Conservation (phyloP, 768 basidiomycete genomes). For the Boletus edulis region DNA sequence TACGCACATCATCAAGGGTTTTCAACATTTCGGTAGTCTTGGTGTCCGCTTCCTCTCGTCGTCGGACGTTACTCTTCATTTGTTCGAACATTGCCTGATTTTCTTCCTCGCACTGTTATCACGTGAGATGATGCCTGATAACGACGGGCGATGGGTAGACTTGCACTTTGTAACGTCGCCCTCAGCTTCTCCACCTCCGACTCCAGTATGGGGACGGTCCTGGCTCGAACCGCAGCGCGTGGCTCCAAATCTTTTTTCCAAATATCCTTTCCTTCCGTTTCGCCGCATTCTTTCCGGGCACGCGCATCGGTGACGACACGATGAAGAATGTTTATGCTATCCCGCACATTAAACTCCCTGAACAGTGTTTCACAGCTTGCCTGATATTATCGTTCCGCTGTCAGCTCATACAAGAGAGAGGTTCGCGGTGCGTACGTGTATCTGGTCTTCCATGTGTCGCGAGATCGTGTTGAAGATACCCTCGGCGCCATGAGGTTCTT, state of each 20-base stretch:
- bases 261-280: slow-evolving; percentile 45
- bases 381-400: slow-evolving; percentile 33
- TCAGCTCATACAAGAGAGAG: background rate
- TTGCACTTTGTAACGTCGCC: slow-evolving; percentile 37
- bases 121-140: background rate
- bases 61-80: slow-evolving; percentile 47
- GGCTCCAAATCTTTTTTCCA: slow-evolving; percentile 70
- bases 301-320: slow-evolving; percentile 66
- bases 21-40: slow-evolving; percentile 48
- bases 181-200: slow-evolving; percentile 39
- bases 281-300: slow-evolving; percentile 46
- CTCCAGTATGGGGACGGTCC: slow-evolving; percentile 58
- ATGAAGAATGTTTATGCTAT: slow-evolving; percentile 70
- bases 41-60: slow-evolving; percentile 45
- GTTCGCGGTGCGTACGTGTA: slow-evolving; percentile 29
- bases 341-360: slow-evolving; percentile 61
- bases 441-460: slow-evolving; percentile 67
- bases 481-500: slow-evolving; percentile 59
- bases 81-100: slow-evolving; percentile 48
- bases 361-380: slow-evolving; percentile 69
- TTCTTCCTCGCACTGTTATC: slow-evolving; percentile 53
- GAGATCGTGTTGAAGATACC: slow-evolving; percentile 66
- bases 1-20: slow-evolving; percentile 50
- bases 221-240: slow-evolving; percentile 57
- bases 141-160: background rate